phyloP scores from a whole-genome alignment of 176 grass and related monocot species.

The Carex parvula region DNA sequence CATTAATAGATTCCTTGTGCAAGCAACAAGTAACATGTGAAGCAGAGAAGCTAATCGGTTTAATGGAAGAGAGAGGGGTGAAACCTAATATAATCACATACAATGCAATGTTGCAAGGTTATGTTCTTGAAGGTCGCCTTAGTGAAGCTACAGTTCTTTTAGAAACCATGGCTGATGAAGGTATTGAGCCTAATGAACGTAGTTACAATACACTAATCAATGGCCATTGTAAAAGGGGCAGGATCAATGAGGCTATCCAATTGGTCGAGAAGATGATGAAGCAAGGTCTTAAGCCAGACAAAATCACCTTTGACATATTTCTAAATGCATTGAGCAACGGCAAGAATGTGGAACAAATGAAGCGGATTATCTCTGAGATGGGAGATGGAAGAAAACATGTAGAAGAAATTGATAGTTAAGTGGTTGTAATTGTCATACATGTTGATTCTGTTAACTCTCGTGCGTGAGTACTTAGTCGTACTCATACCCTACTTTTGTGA shows the following conservation, averaged over 20 bases:
- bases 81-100: neutral
- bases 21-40: constrained; percentile 9
- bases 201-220: neutral
- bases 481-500: neutral
- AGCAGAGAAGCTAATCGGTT: constrained; percentile 16
- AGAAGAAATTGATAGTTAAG: neutral
- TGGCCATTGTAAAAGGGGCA: neutral
- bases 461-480: neutral
- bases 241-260: neutral
- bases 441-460: neutral
- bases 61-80: neutral
- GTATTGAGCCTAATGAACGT: neutral
- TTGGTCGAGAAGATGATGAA: neutral
- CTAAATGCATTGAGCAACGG: neutral
- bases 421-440: neutral
- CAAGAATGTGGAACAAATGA: neutral
- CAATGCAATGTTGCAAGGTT: neutral
- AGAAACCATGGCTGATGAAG: neutral
- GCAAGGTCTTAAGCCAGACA: neutral
- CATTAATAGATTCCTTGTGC: constrained; percentile 17
- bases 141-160: neutral
- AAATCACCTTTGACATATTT: neutral
- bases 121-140: neutral
- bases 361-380: neutral
- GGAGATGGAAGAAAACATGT: neutral